phyloP scores from a whole-genome alignment of 345 rosid species.

The Acer saccharum region DNA sequence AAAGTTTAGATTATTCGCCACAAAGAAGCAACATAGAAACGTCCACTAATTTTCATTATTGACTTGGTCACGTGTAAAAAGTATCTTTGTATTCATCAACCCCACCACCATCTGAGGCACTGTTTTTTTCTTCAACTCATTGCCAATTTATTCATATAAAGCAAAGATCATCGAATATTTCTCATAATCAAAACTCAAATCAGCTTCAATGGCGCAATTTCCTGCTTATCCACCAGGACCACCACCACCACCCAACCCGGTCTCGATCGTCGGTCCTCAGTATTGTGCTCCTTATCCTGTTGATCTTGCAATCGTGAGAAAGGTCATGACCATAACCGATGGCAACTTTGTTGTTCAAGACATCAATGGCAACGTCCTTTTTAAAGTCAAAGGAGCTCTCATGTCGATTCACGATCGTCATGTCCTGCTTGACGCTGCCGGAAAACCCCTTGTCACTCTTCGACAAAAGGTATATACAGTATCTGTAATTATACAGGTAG shows the following conservation, averaged over 20 bases:
- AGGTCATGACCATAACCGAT: conserved; percentile 35
- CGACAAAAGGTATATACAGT: conserved; percentile 29
- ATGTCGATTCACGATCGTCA: conserved; percentile 34
- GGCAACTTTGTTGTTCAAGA: conserved; percentile 46
- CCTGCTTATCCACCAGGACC: no score
- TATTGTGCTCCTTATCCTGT: conserved; percentile 39
- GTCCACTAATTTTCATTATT: no score
- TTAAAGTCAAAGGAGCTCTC: conserved; percentile 34
- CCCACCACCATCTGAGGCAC: not conserved
- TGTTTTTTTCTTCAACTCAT: not conserved
- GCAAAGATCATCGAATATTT: not conserved
- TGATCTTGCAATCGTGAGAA: conserved; percentile 38
- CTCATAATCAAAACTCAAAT: not conserved
- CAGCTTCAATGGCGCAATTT: not conserved
- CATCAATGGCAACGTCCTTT: conserved; percentile 37
- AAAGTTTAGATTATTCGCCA: no score
- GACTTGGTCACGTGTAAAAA: no score
- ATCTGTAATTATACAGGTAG: no score
- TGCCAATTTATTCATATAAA: not conserved
- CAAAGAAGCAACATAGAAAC: no score
- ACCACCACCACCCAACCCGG: not conserved
- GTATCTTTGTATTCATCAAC: not conserved
- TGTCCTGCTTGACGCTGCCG: conserved; percentile 31
- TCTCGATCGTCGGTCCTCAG: conserved; percentile 21
- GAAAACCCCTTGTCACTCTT: conserved; percentile 34